Percentiles rank a stretch among this genome's conserved stretches.
Conservation (phyloP, 495 filamentous ascomycete genomes). For the Bryoglossum gracile region DNA sequence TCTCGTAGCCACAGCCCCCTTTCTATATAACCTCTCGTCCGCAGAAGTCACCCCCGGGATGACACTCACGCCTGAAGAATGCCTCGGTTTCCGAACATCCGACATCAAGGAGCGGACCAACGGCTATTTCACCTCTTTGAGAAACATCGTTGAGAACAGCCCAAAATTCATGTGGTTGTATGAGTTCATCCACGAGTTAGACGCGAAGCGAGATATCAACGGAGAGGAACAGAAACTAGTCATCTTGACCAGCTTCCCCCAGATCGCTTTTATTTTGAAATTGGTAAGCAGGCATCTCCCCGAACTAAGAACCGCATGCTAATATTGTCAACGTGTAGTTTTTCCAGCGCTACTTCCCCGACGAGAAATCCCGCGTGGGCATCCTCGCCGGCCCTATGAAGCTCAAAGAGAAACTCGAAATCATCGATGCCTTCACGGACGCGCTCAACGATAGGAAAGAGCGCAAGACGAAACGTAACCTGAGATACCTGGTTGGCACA, state of each 20-base stretch:
- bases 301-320: background rate
- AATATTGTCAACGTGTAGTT: background rate
- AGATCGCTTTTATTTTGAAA: slow-evolving; percentile 7
- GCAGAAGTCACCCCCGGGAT: background rate
- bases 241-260: slow-evolving; percentile 6
- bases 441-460: background rate
- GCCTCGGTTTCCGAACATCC: background rate
- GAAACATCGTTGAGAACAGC: slow-evolving; percentile 1
- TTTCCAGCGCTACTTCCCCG: slow-evolving; percentile 1
- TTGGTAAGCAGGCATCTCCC: slow-evolving; percentile 2
- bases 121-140: background rate
- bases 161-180: slow-evolving; percentile 13
- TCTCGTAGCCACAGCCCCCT: slow-evolving; percentile 5
- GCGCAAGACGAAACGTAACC: slow-evolving; percentile 5
- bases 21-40: background rate
- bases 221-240: slow-evolving; percentile 8
- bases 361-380: background rate
- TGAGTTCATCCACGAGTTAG: slow-evolving; percentile 1
- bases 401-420: background rate
- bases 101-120: background rate
- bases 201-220: background rate
- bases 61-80: background rate
- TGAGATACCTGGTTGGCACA: slow-evolving; percentile 7
- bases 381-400: background rate
- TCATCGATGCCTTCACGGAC: slow-evolving; percentile 6